A percentile compares a stretch with the other conserved stretches of the same genome.
Evolutionary conservation across 2,329 filamentous ascomycete genomes (phyloP).

Genomic region (Exophiala bonariae): DNA sequence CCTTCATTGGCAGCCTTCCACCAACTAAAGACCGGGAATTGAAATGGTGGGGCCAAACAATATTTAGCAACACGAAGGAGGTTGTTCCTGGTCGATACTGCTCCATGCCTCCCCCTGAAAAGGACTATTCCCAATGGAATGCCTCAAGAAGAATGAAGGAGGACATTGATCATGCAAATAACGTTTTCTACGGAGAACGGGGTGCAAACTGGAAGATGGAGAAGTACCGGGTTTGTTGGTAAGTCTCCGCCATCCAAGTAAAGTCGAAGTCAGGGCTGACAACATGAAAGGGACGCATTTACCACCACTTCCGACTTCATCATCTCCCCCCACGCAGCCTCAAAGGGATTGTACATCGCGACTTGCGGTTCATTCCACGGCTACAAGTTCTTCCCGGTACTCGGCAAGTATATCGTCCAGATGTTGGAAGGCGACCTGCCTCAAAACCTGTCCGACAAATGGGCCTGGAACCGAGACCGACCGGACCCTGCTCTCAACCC

Average conservation of each 20-base stretch:
- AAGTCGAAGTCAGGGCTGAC: no score
- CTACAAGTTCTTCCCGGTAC: slow-evolving; percentile 55
- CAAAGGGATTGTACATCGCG: slow-evolving; percentile 44
- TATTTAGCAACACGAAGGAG: slow-evolving; percentile 58
- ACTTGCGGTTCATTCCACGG: slow-evolving; percentile 46
- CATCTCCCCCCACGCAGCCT: slow-evolving; percentile 45
- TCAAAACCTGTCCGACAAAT: slow-evolving; percentile 41
- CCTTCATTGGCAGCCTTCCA: slow-evolving; percentile 60
- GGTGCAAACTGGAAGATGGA: slow-evolving; percentile 59
- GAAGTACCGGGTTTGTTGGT: slow-evolving; percentile 69
- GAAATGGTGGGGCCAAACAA: slow-evolving; percentile 64
- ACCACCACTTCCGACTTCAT: slow-evolving; percentile 57
- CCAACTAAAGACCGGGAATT: slow-evolving; percentile 43
- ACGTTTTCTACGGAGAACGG: slow-evolving; percentile 60
- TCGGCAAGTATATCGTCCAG: slow-evolving; percentile 53
- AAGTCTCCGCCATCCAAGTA: slow-evolving; percentile 32
- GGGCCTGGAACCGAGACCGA: slow-evolving; percentile 57
- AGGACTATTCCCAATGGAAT: slow-evolving; percentile 65
- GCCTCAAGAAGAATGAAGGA: slow-evolving; percentile 56
- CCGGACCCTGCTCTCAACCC: slow-evolving; percentile 54
- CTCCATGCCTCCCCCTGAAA: slow-evolving; percentile 56
- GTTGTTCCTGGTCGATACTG: slow-evolving; percentile 54
- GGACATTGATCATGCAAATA: slow-evolving; percentile 59
- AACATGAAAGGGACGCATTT: slow-evolving; percentile 64
- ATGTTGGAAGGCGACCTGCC: slow-evolving; percentile 46